Conservation (phyloP, 1,284 basidiomycete species). For the Pseudozyma flocculosa region DNA sequence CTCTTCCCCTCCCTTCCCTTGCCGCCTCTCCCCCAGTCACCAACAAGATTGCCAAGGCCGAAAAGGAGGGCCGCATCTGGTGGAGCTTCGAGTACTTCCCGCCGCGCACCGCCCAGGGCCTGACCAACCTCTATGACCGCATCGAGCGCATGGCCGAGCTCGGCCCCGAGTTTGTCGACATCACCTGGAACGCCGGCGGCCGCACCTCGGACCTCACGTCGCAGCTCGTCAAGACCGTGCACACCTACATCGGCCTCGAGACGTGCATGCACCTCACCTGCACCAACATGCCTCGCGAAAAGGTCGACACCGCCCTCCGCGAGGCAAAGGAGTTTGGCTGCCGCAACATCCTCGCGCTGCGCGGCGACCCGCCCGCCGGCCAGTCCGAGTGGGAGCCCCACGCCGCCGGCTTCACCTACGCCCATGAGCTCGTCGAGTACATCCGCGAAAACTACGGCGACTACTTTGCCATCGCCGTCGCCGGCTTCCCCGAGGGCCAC, state of each 20-base stretch:
- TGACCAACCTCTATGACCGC: slow-evolving; percentile 67
- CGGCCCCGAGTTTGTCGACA: slow-evolving; percentile 97
- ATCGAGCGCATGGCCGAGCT: slow-evolving; percentile 95
- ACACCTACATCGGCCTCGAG: slow-evolving; percentile 57
- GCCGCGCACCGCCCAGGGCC: slow-evolving; percentile 84
- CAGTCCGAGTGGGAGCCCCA: slow-evolving; percentile 62
- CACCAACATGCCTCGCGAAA: slow-evolving; percentile 75
- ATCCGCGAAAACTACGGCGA: slow-evolving; percentile 54
- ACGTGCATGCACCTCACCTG: slow-evolving; percentile 58
- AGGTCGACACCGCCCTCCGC: slow-evolving; percentile 87
- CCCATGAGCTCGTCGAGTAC: slow-evolving; percentile 53
- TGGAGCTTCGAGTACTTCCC: slow-evolving; percentile 90
- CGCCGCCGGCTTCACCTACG: slow-evolving; percentile 54
- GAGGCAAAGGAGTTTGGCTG: slow-evolving; percentile 90
- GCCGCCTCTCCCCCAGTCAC: slow-evolving; percentile 27
- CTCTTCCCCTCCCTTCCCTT: too few relatives aligned
- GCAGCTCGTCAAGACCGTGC: slow-evolving; percentile 83
- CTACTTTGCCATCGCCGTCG: slow-evolving; percentile 57
- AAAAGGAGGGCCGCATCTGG: slow-evolving; percentile 54
- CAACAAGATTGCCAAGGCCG: slow-evolving; percentile 55
- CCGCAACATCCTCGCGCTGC: slow-evolving; percentile 89
- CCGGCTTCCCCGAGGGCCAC: slow-evolving; percentile 67
- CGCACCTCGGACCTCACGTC: slow-evolving; percentile 66
- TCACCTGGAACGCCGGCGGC: slow-evolving; percentile 97
- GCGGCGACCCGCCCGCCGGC: slow-evolving; percentile 63